Base-by-base conservation (phyloP, 306 rosid genomes). In the Quercus bicolor region DNA sequence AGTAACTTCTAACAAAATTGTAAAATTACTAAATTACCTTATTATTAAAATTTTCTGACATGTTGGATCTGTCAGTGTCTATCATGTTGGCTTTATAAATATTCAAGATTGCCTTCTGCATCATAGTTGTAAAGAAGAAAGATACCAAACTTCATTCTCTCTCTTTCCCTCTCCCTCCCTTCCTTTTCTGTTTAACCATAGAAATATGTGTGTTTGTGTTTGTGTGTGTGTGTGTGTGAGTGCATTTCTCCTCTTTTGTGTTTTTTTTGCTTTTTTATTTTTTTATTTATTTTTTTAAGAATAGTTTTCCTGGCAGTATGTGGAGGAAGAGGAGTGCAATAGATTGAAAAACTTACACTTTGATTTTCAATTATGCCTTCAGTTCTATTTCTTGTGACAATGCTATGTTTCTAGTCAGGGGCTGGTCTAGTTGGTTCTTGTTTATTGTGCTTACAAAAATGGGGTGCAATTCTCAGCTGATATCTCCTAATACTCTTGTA, bases 401-500 rank as follows among this genome's bases (percentile, higher is more conserved):
- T 71, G 70, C 5, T 66, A 31, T 26, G 43, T 84, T 10, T 56
- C 15, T 54, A 64, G 0, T 45, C 51, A 31, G 21, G 70, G 20
- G 3, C 3, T 2, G 70, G 20, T 29, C 8, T 80, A 40, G 23
- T 73, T 59, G 78, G 37, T 65, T 74, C 19, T 56, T 54, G 9
- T 57, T 20, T 76, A 23, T 56, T 70, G 56, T 76, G 84, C 31
- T 69, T 66, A 79, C 57, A 55, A 73, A 10, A 68, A 68, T 23
- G 52, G 45, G 56, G 24, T 29, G 14, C 5, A 33, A 55, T 68
- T 78, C 56, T 75, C 70, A 80, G 77, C 66, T 73, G 48, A 73
- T 69, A 51, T 70, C 64, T 64, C 73, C 48, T 73, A 69, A n/a
- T 78, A 45, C 80, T 53, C 80, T 70, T 86, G 89, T 77, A 95